These are phyloP conservation scores for Trichosporon coremiiforme DNA, from an alignment of 1,284 basidiomycete species.

Conservation along the genomic window DNA sequence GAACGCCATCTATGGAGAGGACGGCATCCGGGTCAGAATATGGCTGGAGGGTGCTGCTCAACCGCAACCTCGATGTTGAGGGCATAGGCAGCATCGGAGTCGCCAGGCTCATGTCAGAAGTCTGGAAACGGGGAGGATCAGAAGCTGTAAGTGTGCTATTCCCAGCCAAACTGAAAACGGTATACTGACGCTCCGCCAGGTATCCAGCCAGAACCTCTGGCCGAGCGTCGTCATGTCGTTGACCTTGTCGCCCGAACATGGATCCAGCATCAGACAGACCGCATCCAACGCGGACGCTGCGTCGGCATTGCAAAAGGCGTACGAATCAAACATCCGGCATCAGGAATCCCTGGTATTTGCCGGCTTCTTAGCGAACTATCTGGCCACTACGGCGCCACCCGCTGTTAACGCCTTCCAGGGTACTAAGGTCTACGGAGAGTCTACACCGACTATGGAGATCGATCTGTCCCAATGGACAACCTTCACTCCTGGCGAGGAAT, in stretches of 20 bases:
- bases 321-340: slow-evolving; percentile 47
- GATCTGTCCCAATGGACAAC: slow-evolving; percentile 50
- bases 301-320: slow-evolving; percentile 44
- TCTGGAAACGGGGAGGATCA: slow-evolving; percentile 52
- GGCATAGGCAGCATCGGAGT: slow-evolving; percentile 46
- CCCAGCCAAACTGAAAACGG: neutral
- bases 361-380: slow-evolving; percentile 43
- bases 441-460: slow-evolving; percentile 47
- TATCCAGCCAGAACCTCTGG: slow-evolving; percentile 46
- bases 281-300: slow-evolving; percentile 41
- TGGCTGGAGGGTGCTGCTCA: slow-evolving; percentile 42
- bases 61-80: slow-evolving; percentile 48
- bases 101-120: slow-evolving; percentile 43
- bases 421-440: slow-evolving; percentile 38
- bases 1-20: slow-evolving; percentile 21
- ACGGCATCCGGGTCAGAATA: slow-evolving; percentile 19
- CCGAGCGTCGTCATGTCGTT: slow-evolving; percentile 47
- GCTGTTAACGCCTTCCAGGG: slow-evolving; percentile 24
- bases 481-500: slow-evolving; percentile 45
- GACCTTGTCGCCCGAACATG: slow-evolving; percentile 30
- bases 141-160: slow-evolving; percentile 39
- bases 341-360: slow-evolving; percentile 49
- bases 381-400: slow-evolving; percentile 20
- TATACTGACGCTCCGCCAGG: slow-evolving; percentile 32
- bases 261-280: slow-evolving; percentile 31